Conservation (phyloP, 495 filamentous ascomycete genomes). For the Usnea hakonensis region DNA sequence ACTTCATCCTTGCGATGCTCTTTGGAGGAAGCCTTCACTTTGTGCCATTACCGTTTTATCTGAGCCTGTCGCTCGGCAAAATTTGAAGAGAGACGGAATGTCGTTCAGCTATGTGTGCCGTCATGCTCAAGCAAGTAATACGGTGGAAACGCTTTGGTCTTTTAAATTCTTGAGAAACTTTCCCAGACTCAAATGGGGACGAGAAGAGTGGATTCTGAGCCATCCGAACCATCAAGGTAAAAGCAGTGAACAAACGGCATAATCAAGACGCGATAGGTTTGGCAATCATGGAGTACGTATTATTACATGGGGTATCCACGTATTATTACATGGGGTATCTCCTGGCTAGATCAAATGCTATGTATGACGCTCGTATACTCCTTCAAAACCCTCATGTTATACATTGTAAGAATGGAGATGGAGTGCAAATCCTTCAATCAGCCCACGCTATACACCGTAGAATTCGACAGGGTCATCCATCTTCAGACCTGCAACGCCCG, state of each 20-base stretch:
- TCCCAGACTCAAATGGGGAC: background rate
- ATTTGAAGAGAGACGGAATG: background rate
- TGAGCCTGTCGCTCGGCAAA: background rate
- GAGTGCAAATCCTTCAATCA: background rate
- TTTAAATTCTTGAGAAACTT: background rate
- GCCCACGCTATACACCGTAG: background rate
- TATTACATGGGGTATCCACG: background rate
- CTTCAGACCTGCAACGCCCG: conserved; percentile 41
- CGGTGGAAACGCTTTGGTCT: background rate
- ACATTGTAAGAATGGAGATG: conserved; percentile 18
- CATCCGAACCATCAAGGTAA: background rate
- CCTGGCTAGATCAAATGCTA: background rate
- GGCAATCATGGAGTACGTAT: background rate
- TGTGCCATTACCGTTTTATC: no score
- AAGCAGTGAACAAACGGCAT: background rate
- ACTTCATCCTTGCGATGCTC: no score
- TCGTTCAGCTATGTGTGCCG: no score
- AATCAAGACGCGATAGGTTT: background rate
- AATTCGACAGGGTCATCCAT: conserved; percentile 30
- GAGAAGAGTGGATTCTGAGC: background rate
- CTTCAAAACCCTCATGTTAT: background rate
- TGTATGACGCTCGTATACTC: background rate
- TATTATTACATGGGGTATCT: background rate
- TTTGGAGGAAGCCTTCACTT: no score
- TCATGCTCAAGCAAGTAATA: background rate